Conservation (phyloP, 2,329 filamentous ascomycete genomes). For the Ilyonectria robusta region DNA sequence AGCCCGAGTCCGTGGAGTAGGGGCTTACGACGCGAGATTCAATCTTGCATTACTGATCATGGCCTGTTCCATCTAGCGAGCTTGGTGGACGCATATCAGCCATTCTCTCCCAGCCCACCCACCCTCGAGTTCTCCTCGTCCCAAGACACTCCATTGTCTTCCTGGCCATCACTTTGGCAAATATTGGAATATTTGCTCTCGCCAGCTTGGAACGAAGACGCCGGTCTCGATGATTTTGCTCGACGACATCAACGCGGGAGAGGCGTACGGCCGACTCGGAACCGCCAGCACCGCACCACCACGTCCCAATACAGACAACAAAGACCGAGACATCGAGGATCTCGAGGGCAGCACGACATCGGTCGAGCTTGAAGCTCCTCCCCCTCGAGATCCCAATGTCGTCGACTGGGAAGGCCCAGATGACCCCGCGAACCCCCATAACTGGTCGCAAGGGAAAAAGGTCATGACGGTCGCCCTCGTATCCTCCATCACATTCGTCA, state of each 20-base stretch:
- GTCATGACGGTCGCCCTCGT: slow-evolving; percentile 53
- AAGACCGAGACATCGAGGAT: slow-evolving; percentile 34
- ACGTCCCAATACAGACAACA: slow-evolving; percentile 16
- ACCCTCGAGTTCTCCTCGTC: too few relatives aligned
- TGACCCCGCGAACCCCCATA: slow-evolving; percentile 71
- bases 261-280: slow-evolving; percentile 27
- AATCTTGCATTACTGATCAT: too few relatives aligned
- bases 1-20: too few relatives aligned
- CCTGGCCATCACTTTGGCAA: too few relatives aligned
- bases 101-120: too few relatives aligned
- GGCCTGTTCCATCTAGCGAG: too few relatives aligned
- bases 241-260: slow-evolving; percentile 8
- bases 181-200: too few relatives aligned
- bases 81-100: too few relatives aligned
- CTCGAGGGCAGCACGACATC: slow-evolving; percentile 38
- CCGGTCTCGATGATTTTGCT: not conserved
- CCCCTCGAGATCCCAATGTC: slow-evolving; percentile 47
- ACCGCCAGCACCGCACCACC: slow-evolving; percentile 20
- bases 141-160: too few relatives aligned
- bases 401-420: slow-evolving; percentile 72
- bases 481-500: slow-evolving; percentile 57
- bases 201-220: too few relatives aligned
- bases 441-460: slow-evolving; percentile 64
- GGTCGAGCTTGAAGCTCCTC: slow-evolving; percentile 34
- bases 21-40: too few relatives aligned